Conservation (phyloP, 352 stramenopile genomes). For the Phytopythium oedochilum region DNA sequence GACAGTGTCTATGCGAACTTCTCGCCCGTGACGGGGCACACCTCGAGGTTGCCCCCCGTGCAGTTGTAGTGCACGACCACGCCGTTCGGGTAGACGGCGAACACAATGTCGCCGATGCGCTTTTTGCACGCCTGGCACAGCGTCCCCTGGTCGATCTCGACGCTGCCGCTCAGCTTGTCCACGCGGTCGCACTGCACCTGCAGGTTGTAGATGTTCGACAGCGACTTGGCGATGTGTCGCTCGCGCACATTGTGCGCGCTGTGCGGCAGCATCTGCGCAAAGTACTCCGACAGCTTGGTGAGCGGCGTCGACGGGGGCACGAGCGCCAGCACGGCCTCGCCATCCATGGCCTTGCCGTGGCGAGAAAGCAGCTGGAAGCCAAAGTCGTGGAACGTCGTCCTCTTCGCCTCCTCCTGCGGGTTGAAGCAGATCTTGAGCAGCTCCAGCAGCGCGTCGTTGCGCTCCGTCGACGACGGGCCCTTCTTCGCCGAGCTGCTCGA, state of each 20-base stretch:
- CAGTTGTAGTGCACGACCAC: slow-evolving; percentile 89
- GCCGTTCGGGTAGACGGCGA: slow-evolving; percentile 81
- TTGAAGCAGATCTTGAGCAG: slow-evolving; percentile 82
- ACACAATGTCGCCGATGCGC: slow-evolving; percentile 86
- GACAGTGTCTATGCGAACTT: slow-evolving; percentile 46
- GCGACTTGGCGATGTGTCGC: slow-evolving; percentile 68
- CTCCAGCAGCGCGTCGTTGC: slow-evolving; percentile 70
- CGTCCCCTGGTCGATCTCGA: slow-evolving; percentile 81
- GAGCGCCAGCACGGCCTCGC: slow-evolving; percentile 56
- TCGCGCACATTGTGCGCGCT: slow-evolving; percentile 83
- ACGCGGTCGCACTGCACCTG: slow-evolving; percentile 86
- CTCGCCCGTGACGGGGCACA: slow-evolving; percentile 78
- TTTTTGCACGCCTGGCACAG: slow-evolving; percentile 81
- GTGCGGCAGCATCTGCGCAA: slow-evolving; percentile 72
- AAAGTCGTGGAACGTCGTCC: slow-evolving; percentile 73
- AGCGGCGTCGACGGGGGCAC: slow-evolving; percentile 68
- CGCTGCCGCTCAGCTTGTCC: slow-evolving; percentile 66
- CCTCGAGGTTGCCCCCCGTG: slow-evolving; percentile 77
- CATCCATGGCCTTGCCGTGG: slow-evolving; percentile 77
- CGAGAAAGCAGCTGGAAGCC: slow-evolving; percentile 71
- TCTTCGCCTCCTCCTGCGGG: slow-evolving; percentile 73
- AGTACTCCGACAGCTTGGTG: slow-evolving; percentile 81
- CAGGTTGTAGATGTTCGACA: slow-evolving; percentile 89
- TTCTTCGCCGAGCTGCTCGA: slow-evolving; percentile 20
- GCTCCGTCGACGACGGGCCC: slow-evolving; percentile 26